These are phyloP conservation scores for Sclerotinia nivalis DNA, from an alignment of 2,329 filamentous ascomycete species.

Conservation along the genomic window DNA sequence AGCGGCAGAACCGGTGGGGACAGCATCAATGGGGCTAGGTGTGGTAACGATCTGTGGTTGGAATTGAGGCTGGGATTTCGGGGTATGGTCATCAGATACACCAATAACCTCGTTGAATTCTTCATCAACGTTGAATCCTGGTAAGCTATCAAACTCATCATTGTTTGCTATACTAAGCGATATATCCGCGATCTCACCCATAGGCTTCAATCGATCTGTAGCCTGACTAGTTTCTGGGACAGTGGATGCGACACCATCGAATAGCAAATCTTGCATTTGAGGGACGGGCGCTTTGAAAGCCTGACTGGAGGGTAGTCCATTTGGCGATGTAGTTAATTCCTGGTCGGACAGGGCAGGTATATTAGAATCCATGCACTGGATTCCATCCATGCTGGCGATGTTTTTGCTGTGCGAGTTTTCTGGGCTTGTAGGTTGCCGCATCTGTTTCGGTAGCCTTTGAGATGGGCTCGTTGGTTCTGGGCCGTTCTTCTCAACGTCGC, in stretches of 20 bases:
- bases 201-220: slow-evolving; percentile 28
- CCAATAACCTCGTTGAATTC: slow-evolving; percentile 33
- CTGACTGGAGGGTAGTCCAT: slow-evolving; percentile 27
- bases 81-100: slow-evolving; percentile 1
- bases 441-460: neutral
- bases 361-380: neutral
- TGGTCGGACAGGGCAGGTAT: neutral
- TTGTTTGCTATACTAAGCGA: slow-evolving; percentile 31
- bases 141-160: slow-evolving; percentile 30
- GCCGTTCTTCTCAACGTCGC: neutral
- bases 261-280: slow-evolving; percentile 20
- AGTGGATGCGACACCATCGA: slow-evolving; percentile 26
- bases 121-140: slow-evolving; percentile 38
- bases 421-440: neutral
- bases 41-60: neutral
- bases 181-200: slow-evolving; percentile 36
- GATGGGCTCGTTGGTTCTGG: slow-evolving; percentile 3
- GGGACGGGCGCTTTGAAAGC: slow-evolving; percentile 20
- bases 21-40: neutral
- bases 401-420: neutral
- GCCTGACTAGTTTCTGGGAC: slow-evolving; percentile 41
- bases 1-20: neutral
- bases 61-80: slow-evolving; percentile 1
- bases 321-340: slow-evolving; percentile 26
- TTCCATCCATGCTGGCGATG: neutral